A percentile compares a stretch with the other conserved stretches of the same genome.
Evolutionary conservation across 805 yeast genomes (phyloP).

Genomic region (Wickerhamiella cacticola): DNA sequence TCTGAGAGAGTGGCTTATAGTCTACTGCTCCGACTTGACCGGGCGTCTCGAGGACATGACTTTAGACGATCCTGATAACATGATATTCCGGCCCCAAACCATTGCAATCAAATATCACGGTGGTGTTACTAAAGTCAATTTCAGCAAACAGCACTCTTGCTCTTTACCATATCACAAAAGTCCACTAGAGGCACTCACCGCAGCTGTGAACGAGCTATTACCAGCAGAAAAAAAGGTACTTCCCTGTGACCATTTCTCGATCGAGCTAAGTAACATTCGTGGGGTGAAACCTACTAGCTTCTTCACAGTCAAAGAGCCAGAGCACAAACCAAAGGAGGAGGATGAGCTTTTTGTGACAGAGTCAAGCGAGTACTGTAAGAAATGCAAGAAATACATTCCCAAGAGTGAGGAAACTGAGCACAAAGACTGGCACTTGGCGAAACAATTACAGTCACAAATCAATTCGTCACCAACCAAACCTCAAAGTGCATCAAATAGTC

Average conservation of each 20-base stretch:
- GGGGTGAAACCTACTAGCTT: neutral
- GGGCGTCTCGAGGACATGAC: slow-evolving; percentile 50
- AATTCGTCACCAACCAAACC: neutral
- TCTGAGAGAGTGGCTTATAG: slow-evolving; percentile 64
- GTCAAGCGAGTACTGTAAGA: slow-evolving; percentile 21
- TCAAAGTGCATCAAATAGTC: neutral
- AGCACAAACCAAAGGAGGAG: neutral
- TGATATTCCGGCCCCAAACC: slow-evolving; percentile 43
- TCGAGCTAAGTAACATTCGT: slow-evolving; percentile 3
- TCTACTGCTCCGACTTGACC: slow-evolving; percentile 67
- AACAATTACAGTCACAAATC: slow-evolving; percentile 19
- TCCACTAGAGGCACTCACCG: slow-evolving; percentile 3
- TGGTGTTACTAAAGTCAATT: neutral
- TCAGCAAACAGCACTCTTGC: slow-evolving; percentile 9
- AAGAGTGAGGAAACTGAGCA: slow-evolving; percentile 26
- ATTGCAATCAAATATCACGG: slow-evolving; percentile 32
- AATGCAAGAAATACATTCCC: slow-evolving; percentile 23
- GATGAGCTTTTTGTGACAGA: slow-evolving; percentile 11
- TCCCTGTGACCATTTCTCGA: slow-evolving; percentile 3
- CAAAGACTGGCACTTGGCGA: slow-evolving; percentile 33
- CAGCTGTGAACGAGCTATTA: neutral
- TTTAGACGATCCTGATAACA: slow-evolving; percentile 48
- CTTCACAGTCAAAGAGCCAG: neutral
- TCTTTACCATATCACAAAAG: slow-evolving; percentile 10
- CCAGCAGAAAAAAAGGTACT: slow-evolving; percentile 1